Conservation (phyloP, 2,329 filamentous ascomycete genomes). For the Pleoardoris graminearum region DNA sequence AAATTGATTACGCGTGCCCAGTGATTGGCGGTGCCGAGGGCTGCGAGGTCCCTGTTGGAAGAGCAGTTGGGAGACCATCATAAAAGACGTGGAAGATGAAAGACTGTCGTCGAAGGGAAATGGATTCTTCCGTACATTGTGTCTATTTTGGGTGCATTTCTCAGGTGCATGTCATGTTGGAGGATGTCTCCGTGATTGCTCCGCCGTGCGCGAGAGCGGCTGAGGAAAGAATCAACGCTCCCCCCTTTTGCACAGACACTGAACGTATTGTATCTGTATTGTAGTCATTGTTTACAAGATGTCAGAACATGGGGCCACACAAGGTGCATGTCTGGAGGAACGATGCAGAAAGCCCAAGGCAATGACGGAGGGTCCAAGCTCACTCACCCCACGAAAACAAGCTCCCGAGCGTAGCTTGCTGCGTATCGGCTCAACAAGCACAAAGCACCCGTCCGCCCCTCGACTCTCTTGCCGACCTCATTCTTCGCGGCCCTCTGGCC, state of each 20-base stretch:
- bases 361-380: not conserved
- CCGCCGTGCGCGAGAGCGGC: too few relatives aligned
- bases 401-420: slow-evolving; percentile 1
- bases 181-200: not conserved
- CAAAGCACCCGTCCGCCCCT: not conserved
- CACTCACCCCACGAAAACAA: not conserved
- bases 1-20: slow-evolving; percentile 9
- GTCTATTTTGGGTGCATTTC: not conserved
- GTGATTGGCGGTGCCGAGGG: slow-evolving; percentile 4
- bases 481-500: not conserved
- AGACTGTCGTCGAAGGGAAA: not conserved
- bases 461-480: not conserved
- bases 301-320: not conserved
- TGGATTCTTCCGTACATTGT: not conserved
- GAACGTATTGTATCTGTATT: too few relatives aligned
- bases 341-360: not conserved
- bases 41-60: not conserved
- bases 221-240: too few relatives aligned
- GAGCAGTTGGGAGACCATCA: not conserved
- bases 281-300: too few relatives aligned
- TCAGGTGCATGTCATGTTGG: not conserved
- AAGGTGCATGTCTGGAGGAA: not conserved
- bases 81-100: not conserved
- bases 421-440: not conserved
- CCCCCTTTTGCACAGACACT: too few relatives aligned